Evolutionary conservation across 1,139 yeast genomes (phyloP), one percentile per base, ranked within the genome.

Genomic region (Zygoascus meyerae): DNA sequence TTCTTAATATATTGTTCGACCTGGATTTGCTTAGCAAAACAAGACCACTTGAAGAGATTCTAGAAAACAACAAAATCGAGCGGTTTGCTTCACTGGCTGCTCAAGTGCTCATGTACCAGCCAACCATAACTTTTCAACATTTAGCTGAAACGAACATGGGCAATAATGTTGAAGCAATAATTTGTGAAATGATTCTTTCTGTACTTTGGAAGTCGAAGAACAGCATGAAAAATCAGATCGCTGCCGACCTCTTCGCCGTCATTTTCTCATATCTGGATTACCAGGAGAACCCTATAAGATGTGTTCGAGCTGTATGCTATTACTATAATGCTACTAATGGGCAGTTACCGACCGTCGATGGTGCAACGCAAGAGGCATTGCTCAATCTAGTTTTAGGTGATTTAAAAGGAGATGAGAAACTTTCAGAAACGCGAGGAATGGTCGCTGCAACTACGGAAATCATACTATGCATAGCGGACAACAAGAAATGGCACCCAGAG

Each of bases 171-270:
- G 33, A 17, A 34, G 40, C 44, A 3, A 15, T 42, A 8, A 29
- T 42, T 2, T 34, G 34, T 10, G 44, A 42, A 31, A 5, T 42
- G 26, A 15, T 42, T 4, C 30, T 42, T 9, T 26, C 39, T 16
- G 38, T 42, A 16, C 38, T 42, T 16, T 42, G 44, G 44, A 42
- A 32, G 29, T 26, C 40, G 9, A 34, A 34, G 11, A 34, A 28
- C 34, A 2, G 28, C 10, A 29, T 9, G 28, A 42, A 42, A 15
- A n/a, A 26, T 6, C 17, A 42, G 3, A 14, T 42, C 7, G 28
- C 44, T 9, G 28, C 21, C 14, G 40, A 34, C 34, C 40, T 42
- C 8, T 26, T 35, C 7, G 28, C 28, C 28, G 34, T 18, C 7
- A 35, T 34, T 11, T 21, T 42, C 15, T 15, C 16, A 3, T 11